Base-by-base conservation (phyloP, 257 asterid species). In the Prunella vulgaris region DNA sequence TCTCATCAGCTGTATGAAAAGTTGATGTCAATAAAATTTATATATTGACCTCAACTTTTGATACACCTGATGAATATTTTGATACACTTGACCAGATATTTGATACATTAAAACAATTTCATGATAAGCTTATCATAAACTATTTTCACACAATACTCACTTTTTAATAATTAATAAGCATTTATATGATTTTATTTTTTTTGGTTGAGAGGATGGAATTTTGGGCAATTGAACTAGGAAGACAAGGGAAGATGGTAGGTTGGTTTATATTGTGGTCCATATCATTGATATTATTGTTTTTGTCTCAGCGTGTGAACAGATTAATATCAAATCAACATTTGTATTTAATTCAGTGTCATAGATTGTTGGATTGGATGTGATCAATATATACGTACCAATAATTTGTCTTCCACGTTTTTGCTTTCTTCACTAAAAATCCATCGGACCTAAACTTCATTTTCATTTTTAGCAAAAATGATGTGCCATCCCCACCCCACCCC, bases 191-290 rank as follows among this genome's bases (percentile, higher is more conserved):
- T 10, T 12, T 40, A 2, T 40, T 40, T 12, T 40, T 9, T n/a
- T n/a, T n/a, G n/a, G n/a, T n/a, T n/a, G n/a, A 4, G 49, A 5
- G 15, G 49, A 13, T 10, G 17, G n/a, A 5, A 42, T 42, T 58
- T 65, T 27, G 13, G 60, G 28, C 6, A 46, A 18, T 0, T 28
- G 54, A 62, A 37, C 1, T 51, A 54, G 60, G 60, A 54, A 54
- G 66, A 64, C 30, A 64, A 14, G 7, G 10, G 10, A 35, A 28
- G 30, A 64, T 27, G 77, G 66, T 64, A 72, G 59, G 67, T 64
- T 56, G 56, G 77, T 21, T 54, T 21, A 46, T 18, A n/a, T 42
- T 10, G 78, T 66, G 73, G 73, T 66, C 78, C 78, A 48, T 59
- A 1, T 15, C 13, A 66, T 66, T 66, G 62, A 30, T 58, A n/a